Percentiles rank a stretch among this genome's conserved stretches.
Conservation (phyloP, 176 grass and related monocot genomes). For the Triticum timopheevii region DNA sequence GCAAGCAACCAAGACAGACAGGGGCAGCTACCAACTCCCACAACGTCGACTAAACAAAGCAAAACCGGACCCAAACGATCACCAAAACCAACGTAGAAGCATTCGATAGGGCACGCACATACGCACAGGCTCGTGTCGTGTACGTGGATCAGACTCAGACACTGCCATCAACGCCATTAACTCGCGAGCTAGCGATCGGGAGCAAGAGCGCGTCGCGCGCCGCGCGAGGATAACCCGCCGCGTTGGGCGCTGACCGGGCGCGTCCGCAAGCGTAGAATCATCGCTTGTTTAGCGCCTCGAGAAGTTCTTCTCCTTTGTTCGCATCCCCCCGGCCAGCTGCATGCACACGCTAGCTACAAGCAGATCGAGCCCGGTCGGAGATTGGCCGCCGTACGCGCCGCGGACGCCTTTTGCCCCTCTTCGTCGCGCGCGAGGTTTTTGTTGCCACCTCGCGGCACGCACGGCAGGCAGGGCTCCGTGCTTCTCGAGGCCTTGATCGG, state of each 20-base stretch:
- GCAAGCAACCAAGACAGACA: slow-evolving; percentile 3
- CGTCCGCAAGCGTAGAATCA: not conserved
- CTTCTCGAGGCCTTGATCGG: not conserved
- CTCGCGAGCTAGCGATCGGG: not conserved
- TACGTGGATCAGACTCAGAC: not conserved
- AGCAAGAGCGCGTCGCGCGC: not conserved
- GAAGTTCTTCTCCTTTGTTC: slow-evolving; percentile 57
- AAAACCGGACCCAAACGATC: too few relatives aligned
- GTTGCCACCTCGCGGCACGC: not conserved
- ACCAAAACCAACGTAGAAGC: not conserved
- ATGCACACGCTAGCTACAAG: not conserved
- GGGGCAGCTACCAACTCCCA: slow-evolving; percentile 36
- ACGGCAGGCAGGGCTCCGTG: not conserved
- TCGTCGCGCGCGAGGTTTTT: slow-evolving; percentile 19
- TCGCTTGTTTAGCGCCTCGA: slow-evolving; percentile 47
- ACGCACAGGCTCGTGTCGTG: not conserved
- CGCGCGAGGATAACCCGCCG: slow-evolving; percentile 64
- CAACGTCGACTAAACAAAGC: slow-evolving; percentile 19
- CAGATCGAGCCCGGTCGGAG: not conserved
- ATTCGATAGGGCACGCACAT: not conserved
- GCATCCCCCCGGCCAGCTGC: slow-evolving; percentile 19
- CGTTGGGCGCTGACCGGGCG: slow-evolving; percentile 53
- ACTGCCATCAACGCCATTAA: not conserved
- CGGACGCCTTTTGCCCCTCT: not conserved
- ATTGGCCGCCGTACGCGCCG: slow-evolving; percentile 6